Base-by-base conservation (phyloP, 495 filamentous ascomycete species). In the Hypoxylon trugodes region DNA sequence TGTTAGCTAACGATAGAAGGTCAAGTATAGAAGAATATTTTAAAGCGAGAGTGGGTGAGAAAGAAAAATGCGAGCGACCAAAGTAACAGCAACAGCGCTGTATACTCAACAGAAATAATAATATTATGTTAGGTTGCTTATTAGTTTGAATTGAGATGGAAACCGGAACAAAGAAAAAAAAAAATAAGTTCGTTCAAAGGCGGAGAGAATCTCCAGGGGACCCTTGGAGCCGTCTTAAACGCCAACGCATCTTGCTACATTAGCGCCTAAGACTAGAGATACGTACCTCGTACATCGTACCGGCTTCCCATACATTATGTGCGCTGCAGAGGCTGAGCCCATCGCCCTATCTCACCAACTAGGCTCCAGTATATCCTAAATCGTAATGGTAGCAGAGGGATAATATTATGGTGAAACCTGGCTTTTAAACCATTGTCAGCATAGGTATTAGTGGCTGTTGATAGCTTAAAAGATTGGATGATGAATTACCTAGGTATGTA, bases 231-330 rank as follows among this genome's bases (percentile, higher is more conserved):
- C 64, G 50, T 61, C 51, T 47, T 45, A 36, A 57, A 61, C 53
- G 64, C 64, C 64, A 67, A 67, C 64, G 57, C 64, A 67, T 67
- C 58, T 58, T 58, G 58, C 59, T 67, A 62, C 64, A 67, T 67
- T 67, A 67, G 64, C 64, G 58, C 64, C 64, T 38, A 59, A 61
- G 24, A 42, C 40, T 41, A 53, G n/a, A 18, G 38, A 26, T 67
- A 67, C 57, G 63, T 66, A 66, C 56, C 45, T 66, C 19, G 12
- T 50, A 66, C 38, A 13, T 35, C 61, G 24, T 55, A 59, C 25
- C 19, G 26, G n/a, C 28, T 15, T 59, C 40, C n/a, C 15, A 25
- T 51, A 33, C 51, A n/a, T n/a, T 45, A n/a, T 43, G 19, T 15
- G 46, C 18, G 21, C 37, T 30, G n/a, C 54, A 42, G n/a, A 41